These are phyloP conservation scores for Vigna nakashimae DNA, from an alignment of 306 rosid genomes.

Conservation along the genomic window DNA sequence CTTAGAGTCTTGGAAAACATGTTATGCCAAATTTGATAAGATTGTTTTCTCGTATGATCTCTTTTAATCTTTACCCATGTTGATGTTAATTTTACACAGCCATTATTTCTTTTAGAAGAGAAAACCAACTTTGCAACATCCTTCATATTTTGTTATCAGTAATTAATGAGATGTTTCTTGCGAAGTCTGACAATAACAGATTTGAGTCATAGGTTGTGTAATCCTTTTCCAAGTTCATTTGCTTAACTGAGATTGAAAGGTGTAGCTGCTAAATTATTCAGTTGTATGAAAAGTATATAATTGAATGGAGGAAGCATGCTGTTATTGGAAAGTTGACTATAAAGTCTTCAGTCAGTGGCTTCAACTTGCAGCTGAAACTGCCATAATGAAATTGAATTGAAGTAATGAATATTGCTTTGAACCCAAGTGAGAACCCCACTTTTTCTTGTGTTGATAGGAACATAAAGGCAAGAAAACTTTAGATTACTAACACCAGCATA, in stretches of 20 bases:
- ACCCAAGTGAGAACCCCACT: conserved; percentile 41
- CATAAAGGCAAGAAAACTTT: conserved; percentile 35
- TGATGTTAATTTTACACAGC: too few species aligned
- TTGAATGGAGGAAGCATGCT: conserved; percentile 32
- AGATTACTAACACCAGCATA: background rate
- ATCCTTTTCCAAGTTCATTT: conserved; percentile 25
- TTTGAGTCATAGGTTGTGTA: background rate
- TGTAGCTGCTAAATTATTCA: background rate
- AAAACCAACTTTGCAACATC: conserved; percentile 6
- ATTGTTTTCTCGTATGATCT: too few species aligned
- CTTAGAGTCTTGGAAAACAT: background rate
- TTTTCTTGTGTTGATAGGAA: conserved; percentile 36
- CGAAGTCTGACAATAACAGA: background rate
- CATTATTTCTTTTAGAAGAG: background rate
- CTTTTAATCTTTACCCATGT: background rate
- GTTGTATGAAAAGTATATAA: conserved; percentile 2
- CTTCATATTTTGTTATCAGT: background rate
- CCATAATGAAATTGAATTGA: conserved; percentile 40
- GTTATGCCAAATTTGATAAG: background rate
- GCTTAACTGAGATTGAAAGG: background rate
- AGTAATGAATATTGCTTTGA: conserved; percentile 52
- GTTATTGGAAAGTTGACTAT: conserved; percentile 41
- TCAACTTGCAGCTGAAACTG: conserved; percentile 47
- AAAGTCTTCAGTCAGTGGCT: conserved; percentile 41
- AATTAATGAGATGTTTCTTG: conserved; percentile 13